Percentiles rank a stretch among this genome's conserved stretches.
phyloP scores from a whole-genome alignment of 2,329 filamentous ascomycete species.

The Colletotrichum graminicola region DNA sequence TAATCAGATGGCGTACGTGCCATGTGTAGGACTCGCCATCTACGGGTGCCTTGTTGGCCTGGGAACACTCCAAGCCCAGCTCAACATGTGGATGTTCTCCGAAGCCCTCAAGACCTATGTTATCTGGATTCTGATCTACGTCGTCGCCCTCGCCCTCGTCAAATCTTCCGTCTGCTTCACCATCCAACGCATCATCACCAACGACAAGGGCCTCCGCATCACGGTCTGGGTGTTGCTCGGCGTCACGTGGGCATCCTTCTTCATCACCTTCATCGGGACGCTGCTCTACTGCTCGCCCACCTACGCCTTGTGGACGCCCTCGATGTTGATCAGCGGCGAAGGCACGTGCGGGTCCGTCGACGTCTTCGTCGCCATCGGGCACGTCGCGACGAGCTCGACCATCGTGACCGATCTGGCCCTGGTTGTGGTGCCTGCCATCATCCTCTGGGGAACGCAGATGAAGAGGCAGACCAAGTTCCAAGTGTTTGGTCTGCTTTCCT shows the following conservation, averaged over 20 bases:
- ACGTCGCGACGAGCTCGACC: constrained; percentile 49
- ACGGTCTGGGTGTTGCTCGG: constrained; percentile 43
- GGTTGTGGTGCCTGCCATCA: constrained; percentile 49
- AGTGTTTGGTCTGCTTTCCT: constrained; percentile 43
- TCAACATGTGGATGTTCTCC: constrained; percentile 45
- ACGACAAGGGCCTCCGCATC: constrained; percentile 42
- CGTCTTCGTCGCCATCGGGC: constrained; percentile 45
- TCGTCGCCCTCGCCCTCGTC: constrained; percentile 44
- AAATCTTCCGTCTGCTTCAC: constrained; percentile 54
- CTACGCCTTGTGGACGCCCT: constrained; percentile 47
- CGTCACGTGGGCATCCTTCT: constrained; percentile 46
- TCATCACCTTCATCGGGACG: constrained; percentile 49
- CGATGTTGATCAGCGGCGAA: constrained; percentile 47
- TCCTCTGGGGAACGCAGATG: constrained; percentile 52
- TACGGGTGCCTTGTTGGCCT: constrained; percentile 44
- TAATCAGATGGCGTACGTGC: constrained; percentile 40
- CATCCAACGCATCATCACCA: constrained; percentile 51
- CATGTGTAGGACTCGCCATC: constrained; percentile 40
- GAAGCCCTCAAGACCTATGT: constrained; percentile 44
- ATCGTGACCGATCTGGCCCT: constrained; percentile 51
- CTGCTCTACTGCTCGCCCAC: constrained; percentile 51
- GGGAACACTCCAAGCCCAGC: constrained; percentile 43
- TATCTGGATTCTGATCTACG: constrained; percentile 48
- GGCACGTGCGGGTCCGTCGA: constrained; percentile 43
- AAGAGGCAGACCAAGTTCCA: constrained; percentile 45